These are phyloP conservation scores for Suillus discolor DNA, from an alignment of 768 basidiomycete species.

Conservation along the genomic window DNA sequence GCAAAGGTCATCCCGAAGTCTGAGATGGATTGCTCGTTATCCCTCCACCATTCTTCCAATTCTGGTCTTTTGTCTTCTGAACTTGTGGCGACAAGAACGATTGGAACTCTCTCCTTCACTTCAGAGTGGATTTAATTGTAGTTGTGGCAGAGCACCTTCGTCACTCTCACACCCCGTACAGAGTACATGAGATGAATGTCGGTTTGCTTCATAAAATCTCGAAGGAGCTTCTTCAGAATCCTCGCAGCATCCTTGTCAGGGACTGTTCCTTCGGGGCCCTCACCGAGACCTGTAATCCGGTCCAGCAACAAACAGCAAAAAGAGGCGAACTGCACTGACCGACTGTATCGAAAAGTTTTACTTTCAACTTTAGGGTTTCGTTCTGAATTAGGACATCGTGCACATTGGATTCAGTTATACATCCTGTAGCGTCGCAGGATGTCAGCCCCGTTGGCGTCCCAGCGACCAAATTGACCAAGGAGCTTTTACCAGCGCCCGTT, in stretches of 20 bases:
- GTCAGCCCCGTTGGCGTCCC: slow-evolving; percentile 25
- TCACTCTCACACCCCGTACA: slow-evolving; percentile 34
- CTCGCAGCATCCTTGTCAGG: no score
- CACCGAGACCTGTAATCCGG: no score
- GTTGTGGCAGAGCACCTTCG: slow-evolving; percentile 27
- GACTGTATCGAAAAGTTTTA: no score
- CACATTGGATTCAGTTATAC: slow-evolving; percentile 21
- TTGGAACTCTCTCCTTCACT: no score
- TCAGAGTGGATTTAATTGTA: slow-evolving; percentile 32
- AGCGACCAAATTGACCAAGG: slow-evolving; percentile 31
- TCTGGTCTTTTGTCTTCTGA: slow-evolving; percentile 35
- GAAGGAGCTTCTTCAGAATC: slow-evolving; percentile 35
- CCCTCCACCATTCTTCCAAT: slow-evolving; percentile 38
- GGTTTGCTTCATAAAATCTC: slow-evolving; percentile 26
- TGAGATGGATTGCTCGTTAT: slow-evolving; percentile 29
- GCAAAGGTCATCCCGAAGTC: no score
- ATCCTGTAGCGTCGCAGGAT: slow-evolving; percentile 25
- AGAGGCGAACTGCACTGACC: no score
- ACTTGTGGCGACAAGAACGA: slow-evolving; percentile 41
- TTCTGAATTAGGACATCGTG: neutral
- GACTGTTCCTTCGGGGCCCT: no score
- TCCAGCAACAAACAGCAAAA: no score
- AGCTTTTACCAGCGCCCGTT: no score
- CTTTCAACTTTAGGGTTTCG: neutral
- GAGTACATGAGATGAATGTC: slow-evolving; percentile 37